Conservation (phyloP, 83 land plant species). For the Thuja plicata region DNA sequence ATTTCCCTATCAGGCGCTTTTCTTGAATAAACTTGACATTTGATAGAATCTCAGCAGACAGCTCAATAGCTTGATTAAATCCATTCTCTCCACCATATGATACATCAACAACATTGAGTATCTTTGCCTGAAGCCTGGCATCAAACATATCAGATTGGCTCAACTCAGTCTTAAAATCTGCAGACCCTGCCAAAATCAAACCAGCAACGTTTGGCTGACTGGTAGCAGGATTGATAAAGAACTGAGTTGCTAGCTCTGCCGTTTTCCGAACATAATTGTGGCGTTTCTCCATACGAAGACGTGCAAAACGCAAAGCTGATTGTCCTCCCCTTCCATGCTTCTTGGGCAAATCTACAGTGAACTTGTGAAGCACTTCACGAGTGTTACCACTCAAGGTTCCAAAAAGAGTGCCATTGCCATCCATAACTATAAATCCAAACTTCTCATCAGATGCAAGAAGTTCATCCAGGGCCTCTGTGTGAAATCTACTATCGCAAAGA, state of each 20-base stretch:
- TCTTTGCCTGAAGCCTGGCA: slow-evolving; percentile 30
- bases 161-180: slow-evolving; percentile 33
- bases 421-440: slow-evolving; percentile 37
- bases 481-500: slow-evolving; percentile 33
- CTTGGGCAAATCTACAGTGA: slow-evolving; percentile 28
- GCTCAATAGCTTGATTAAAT: slow-evolving; percentile 35
- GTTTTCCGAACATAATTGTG: slow-evolving; percentile 35
- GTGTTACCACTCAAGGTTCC: slow-evolving; percentile 33
- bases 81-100: slow-evolving; percentile 39
- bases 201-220: slow-evolving; percentile 37
- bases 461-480: slow-evolving; percentile 30
- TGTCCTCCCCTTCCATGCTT: slow-evolving; percentile 39
- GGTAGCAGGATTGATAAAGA: slow-evolving; percentile 22
- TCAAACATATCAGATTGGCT: slow-evolving; percentile 38
- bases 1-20: slow-evolving; percentile 28
- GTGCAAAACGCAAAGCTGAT: slow-evolving; percentile 32
- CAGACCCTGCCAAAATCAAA: slow-evolving; percentile 31
- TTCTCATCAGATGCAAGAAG: slow-evolving; percentile 31
- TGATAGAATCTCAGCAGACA: slow-evolving; percentile 25
- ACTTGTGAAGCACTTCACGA: slow-evolving; percentile 29
- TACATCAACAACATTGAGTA: slow-evolving; percentile 43
- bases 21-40: slow-evolving; percentile 38
- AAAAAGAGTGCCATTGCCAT: slow-evolving; percentile 34
- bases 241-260: slow-evolving; percentile 28
- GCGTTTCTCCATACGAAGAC: slow-evolving; percentile 37